Base-by-base conservation (phyloP, 1,284 basidiomycete species). In the Coniferiporia sulphurascens region DNA sequence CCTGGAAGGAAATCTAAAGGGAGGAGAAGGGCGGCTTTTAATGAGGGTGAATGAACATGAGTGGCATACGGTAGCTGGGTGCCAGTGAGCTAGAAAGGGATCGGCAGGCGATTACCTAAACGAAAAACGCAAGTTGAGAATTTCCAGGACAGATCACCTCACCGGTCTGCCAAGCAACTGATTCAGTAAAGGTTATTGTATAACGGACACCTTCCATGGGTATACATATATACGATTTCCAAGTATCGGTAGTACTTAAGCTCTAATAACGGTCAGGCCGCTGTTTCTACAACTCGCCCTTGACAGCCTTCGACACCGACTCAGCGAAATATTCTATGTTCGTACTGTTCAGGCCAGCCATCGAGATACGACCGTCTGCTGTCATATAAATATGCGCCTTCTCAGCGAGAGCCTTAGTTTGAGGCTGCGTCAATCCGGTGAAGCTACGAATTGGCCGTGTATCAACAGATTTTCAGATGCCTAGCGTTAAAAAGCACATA, bases 301-400 rank as follows among this genome's bases (percentile, higher is more conserved):
- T 90, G 67, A 95, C 91, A 62, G 87, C 91, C 69, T 86, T 86
- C 72, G 89, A 82, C 58, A 95, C 89, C 68, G 85, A 85, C 74
- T 92, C 83, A 35, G 92, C 91, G 74, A 95, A 95, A 80, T 95
- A 92, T 68, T 89, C 87, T 67, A 98, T 86, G 80, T 99, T 99
- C 70, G 78, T 73, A 62, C 79, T 77, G 80, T 98, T 99, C 70
- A 99, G 76, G 32, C 93, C 97, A 65, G 97, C 94, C 94, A 98
- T 97, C 50, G 93, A 95, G 69, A 95, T 95, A 67, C 93, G 89
- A 48, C 93, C 93, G 71, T 92, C 88, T 58, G 83, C 79, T 13
- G 91, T 93, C 89, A 93, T 89, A 79, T 98, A 99, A 69, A 99
- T 86, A 73, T 96, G 92, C 15, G 93, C 93, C 74, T 93, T 92